Evolutionary conservation across 2,329 filamentous ascomycete genomes (phyloP).

Genomic region (Epichloe gansuensis): DNA sequence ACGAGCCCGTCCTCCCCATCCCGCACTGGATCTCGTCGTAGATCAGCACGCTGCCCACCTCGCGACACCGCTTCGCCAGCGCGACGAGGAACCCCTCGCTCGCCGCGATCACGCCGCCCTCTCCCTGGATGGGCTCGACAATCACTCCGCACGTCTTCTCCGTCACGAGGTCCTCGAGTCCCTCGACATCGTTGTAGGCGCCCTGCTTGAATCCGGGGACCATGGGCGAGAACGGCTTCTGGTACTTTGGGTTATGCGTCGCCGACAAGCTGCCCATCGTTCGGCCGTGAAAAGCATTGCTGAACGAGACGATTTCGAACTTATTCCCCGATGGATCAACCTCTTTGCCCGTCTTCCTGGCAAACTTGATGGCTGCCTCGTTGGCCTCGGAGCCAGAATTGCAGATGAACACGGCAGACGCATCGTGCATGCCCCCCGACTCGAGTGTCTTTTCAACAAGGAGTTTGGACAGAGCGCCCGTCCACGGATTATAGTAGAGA

Average conservation of each 20-base stretch:
- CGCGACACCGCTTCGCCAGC: conserved; percentile 70
- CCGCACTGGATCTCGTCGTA: conserved; percentile 98
- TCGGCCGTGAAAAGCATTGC: conserved; percentile 86
- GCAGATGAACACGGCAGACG: conserved; percentile 74
- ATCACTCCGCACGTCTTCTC: conserved; percentile 87
- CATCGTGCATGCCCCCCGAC: conserved; percentile 76
- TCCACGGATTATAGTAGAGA: conserved; percentile 95
- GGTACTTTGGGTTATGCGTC: conserved; percentile 96
- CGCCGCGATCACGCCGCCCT: conserved; percentile 82
- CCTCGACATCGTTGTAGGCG: conserved; percentile 67
- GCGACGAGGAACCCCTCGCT: conserved; percentile 71
- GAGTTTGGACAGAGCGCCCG: conserved; percentile 72
- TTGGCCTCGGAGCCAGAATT: conserved; percentile 97
- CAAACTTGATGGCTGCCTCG: conserved; percentile 94
- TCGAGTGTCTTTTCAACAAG: conserved; percentile 70
- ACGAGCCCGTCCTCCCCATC: conserved; percentile 67
- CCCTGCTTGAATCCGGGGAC: conserved; percentile 84
- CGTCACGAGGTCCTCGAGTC: conserved; percentile 61
- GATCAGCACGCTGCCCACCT: conserved; percentile 79
- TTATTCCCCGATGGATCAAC: conserved; percentile 60
- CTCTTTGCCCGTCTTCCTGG: conserved; percentile 76
- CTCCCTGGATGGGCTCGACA: conserved; percentile 92
- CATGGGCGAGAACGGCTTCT: conserved; percentile 90
- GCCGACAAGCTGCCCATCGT: conserved; percentile 94
- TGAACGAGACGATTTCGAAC: conserved; percentile 78